These are phyloP conservation scores for Cladophialophora bantiana DNA, from an alignment of 2,329 filamentous ascomycete species.

Conservation along the genomic window DNA sequence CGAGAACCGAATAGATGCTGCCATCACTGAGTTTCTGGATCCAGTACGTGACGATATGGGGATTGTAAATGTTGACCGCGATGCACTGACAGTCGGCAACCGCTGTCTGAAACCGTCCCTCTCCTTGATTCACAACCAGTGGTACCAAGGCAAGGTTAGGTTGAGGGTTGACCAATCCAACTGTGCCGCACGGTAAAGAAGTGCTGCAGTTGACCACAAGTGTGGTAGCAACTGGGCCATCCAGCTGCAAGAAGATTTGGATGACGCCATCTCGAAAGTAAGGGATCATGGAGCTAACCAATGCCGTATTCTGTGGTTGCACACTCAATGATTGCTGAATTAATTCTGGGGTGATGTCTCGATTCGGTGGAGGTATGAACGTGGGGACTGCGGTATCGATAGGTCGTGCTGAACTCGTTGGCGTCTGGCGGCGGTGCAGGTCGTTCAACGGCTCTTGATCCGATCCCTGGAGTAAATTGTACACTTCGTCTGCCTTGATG, in stretches of 20 bases:
- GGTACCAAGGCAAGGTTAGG: constrained; percentile 38
- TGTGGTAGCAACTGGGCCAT: constrained; percentile 34
- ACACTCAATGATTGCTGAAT: constrained; percentile 36
- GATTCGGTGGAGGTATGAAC: constrained; percentile 39
- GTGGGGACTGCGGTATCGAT: constrained; percentile 28
- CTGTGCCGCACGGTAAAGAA: constrained; percentile 34
- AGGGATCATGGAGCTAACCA: constrained; percentile 36
- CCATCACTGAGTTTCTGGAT: constrained; percentile 36
- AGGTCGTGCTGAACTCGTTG: constrained; percentile 9
- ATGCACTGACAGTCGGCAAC: constrained; percentile 38
- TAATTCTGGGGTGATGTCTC: constrained; percentile 37
- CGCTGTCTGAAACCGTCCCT: constrained; percentile 30
- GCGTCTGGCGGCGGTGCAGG: constrained; percentile 26
- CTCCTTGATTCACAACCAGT: constrained; percentile 33
- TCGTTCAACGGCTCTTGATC: constrained; percentile 10
- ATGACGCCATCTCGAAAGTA: constrained; percentile 35
- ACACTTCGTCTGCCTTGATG: constrained; percentile 12
- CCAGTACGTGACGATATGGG: constrained; percentile 37
- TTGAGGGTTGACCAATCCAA: constrained; percentile 32
- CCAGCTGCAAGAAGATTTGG: constrained; percentile 34
- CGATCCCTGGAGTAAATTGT: neutral
- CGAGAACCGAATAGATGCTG: constrained; percentile 34
- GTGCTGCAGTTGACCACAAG: constrained; percentile 38
- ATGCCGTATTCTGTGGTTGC: constrained; percentile 38
- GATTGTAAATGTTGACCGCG: constrained; percentile 40